Evolutionary conservation across 2,329 filamentous ascomycete genomes (phyloP).

Genomic region (Trichophaea hybrida): DNA sequence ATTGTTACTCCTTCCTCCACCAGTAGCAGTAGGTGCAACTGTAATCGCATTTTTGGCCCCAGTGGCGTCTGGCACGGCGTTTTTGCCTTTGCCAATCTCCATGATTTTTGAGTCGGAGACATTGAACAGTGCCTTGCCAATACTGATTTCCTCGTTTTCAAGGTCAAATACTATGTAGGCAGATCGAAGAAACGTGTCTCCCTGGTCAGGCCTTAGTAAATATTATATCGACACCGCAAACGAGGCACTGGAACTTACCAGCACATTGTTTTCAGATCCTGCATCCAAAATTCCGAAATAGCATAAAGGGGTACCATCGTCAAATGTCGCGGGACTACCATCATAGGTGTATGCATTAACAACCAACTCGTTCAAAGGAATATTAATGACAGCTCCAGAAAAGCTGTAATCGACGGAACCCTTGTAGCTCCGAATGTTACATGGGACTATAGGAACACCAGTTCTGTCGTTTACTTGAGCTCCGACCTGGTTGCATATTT

Average conservation of each 20-base stretch:
- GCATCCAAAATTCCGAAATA: constrained; percentile 53
- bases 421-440: constrained; percentile 36
- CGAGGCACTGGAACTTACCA: constrained; percentile 8
- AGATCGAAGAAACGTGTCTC: constrained; percentile 60
- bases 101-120: constrained; percentile 38
- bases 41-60: constrained; percentile 37
- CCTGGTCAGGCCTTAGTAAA: constrained; percentile 32
- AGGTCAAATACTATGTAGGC: constrained; percentile 66
- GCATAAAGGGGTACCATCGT: constrained; percentile 43
- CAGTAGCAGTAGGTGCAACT: constrained; percentile 16
- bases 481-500: constrained; percentile 21
- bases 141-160: constrained; percentile 53
- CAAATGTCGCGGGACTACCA: constrained; percentile 39
- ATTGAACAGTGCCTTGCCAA: constrained; percentile 54
- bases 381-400: constrained; percentile 39
- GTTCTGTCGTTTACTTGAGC: constrained; percentile 41
- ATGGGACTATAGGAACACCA: constrained; percentile 48
- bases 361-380: constrained; percentile 46
- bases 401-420: constrained; percentile 42
- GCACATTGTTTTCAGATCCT: constrained; percentile 40
- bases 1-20: constrained; percentile 23
- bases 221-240: neutral
- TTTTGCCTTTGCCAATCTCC: constrained; percentile 41
- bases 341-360: constrained; percentile 38
- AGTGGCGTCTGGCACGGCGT: constrained; percentile 42